Evolutionary conservation across 495 filamentous ascomycete species (phyloP).

Genomic region (Trichoderma erinaceum): DNA sequence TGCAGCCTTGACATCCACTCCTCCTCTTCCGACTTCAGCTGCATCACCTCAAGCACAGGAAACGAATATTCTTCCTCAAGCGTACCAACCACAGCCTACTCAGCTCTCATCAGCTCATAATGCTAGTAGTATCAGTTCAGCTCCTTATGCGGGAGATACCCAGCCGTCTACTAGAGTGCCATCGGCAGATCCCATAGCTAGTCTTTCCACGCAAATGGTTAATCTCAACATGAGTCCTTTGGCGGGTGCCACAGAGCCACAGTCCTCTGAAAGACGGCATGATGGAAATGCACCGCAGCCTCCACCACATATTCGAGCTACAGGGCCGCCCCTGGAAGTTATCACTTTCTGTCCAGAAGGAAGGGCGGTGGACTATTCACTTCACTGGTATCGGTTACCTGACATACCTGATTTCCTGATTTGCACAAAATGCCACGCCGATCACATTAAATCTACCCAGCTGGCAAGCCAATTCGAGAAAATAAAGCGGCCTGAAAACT

Average conservation of each 20-base stretch:
- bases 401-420: not conserved
- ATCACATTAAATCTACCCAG: not conserved
- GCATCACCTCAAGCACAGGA: not conserved
- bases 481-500: not conserved
- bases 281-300: not conserved
- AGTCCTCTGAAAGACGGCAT: not conserved
- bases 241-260: not conserved
- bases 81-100: not conserved
- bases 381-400: not conserved
- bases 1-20: not conserved
- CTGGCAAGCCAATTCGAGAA: slow-evolving; percentile 5
- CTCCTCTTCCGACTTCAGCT: not conserved
- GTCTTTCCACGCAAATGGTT: not conserved
- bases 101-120: not conserved
- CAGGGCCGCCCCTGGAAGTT: not conserved
- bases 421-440: not conserved
- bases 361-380: not conserved
- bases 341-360: not conserved
- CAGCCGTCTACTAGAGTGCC: not conserved
- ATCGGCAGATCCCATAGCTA: not conserved
- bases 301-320: not conserved
- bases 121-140: not conserved
- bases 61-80: not conserved
- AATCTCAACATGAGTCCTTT: not conserved
- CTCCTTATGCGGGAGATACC: not conserved